Percentiles rank a stretch among this genome's conserved stretches.
phyloP scores from a whole-genome alignment of 1,139 yeast species.

The Magnusiomyces paraingens region DNA sequence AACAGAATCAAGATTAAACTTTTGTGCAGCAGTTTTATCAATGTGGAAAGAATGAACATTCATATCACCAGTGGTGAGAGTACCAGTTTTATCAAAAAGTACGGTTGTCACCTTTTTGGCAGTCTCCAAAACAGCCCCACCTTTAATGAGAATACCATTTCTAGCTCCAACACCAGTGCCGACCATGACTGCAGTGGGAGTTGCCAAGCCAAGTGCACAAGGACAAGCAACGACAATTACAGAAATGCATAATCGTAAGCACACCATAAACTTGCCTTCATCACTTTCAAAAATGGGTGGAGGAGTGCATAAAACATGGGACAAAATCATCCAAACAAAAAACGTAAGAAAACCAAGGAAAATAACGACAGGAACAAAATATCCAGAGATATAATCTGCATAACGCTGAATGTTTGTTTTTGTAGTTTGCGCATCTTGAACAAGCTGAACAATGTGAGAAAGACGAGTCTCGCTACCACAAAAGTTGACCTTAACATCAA shows the following conservation, averaged over 20 bases:
- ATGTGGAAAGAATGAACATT: conserved; percentile 36
- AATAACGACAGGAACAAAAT: conserved; percentile 76
- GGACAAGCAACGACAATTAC: conserved; percentile 98
- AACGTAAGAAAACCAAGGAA: conserved; percentile 59
- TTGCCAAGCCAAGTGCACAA: conserved; percentile 92
- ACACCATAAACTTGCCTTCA: conserved; percentile 55
- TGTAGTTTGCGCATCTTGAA: conserved; percentile 80
- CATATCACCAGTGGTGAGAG: conserved; percentile 85
- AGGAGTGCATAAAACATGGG: conserved; percentile 37
- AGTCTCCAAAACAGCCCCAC: conserved; percentile 82
- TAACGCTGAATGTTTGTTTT: conserved; percentile 87
- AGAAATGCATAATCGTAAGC: conserved; percentile 80
- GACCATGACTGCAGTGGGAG: conserved; percentile 98
- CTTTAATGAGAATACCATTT: conserved; percentile 85
- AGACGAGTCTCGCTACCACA: conserved; percentile 83
- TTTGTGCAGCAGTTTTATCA: conserved; percentile 6
- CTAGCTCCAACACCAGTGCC: conserved; percentile 96
- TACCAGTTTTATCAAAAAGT: conserved; percentile 93
- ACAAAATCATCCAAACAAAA: conserved; percentile 52
- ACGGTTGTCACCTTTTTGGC: conserved; percentile 61
- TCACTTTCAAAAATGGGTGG: conserved; percentile 55
- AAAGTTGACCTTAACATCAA: conserved; percentile 60
- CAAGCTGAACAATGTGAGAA: conserved; percentile 78
- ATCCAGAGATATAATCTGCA: conserved; percentile 80
- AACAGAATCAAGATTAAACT: conserved; percentile 14